Base-by-base conservation (phyloP, 2,329 filamentous ascomycete genomes). In the Calonectria leucothoes region DNA sequence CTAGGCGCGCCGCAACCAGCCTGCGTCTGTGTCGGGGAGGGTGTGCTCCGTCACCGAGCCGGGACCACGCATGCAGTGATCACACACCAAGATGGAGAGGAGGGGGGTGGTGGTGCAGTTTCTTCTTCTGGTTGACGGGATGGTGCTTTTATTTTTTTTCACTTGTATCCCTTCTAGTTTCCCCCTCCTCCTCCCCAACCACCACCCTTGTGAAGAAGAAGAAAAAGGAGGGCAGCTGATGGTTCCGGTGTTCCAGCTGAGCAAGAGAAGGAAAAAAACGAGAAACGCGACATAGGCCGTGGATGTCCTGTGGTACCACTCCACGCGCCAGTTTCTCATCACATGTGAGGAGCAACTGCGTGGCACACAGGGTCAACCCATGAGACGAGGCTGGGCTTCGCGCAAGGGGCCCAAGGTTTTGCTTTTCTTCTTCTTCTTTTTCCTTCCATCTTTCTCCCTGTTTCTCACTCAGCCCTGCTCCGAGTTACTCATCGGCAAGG, bases 221-320 rank as follows among this genome's bases (percentile, higher is more conserved):
- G 17, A 7, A 7, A 1, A n/a, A 35, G 3, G 3, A 29, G 29
- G 35, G 8, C 66, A 69, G 55, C 42, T 63, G 66, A 69, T 61
- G 31, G 31, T 17, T 42, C 29, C 39, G 12, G n/a, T 52, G 39
- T n/a, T 45, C 39, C 52, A 57, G 31, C 52, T 37, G 31, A 33
- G 52, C n/a, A 57, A 37, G 37, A 45, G 33, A 35, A 35, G 8
- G 5, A 35, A 35, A 11, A 35, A 35, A 35, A n/a, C 31, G 12
- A 33, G 66, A 49, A 51, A 65, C 68, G 66, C 68, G 68, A 59
- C 68, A 70, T 66, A n/a, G 37, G n/a, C 51, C n/a, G n/a, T n/a
- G n/a, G 49, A 63, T 48, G 59, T 70, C 48, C 59, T 65, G 68
- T 70, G 68, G 59, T 70, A 70, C 68, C 68, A 70, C 52, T 42